Conservation (phyloP, 306 rosid genomes). For the Canavalia gladiata region DNA sequence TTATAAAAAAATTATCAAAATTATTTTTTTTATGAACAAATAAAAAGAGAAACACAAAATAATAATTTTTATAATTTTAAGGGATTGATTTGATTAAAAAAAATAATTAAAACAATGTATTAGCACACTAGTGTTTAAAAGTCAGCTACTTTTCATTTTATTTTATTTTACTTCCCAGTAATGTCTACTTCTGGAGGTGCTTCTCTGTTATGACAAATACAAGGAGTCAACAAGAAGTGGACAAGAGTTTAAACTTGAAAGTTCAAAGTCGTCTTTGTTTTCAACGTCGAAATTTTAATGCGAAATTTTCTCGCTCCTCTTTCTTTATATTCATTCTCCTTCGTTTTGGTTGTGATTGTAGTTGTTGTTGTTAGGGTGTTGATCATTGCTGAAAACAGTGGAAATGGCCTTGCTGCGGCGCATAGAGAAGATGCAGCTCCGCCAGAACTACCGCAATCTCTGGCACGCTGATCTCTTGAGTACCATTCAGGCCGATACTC, state of each 20-base stretch:
- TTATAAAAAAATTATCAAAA: background rate
- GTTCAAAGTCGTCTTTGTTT: background rate
- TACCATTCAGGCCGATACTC: conserved; percentile 75
- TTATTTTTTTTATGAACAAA: background rate
- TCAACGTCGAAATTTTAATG: background rate
- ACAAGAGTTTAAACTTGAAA: background rate
- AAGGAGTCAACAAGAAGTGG: background rate
- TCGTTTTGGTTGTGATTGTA: background rate
- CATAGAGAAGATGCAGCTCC: conserved; percentile 83
- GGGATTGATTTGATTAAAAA: background rate
- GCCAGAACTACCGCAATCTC: conserved; percentile 83
- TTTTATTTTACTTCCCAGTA: background rate
- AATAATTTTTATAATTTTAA: background rate
- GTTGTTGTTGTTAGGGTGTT: background rate
- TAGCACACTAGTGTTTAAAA: too few species aligned
- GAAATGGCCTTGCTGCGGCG: conserved; percentile 71
- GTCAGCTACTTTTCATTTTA: background rate
- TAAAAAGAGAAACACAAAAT: background rate
- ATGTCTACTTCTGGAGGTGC: too few species aligned
- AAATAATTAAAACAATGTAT: background rate
- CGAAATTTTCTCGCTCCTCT: background rate
- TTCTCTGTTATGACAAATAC: background rate
- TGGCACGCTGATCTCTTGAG: conserved; percentile 81
- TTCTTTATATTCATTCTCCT: background rate
- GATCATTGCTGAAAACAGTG: background rate